These are phyloP conservation scores for Gnomoniopsis sp. DNA, from an alignment of 2,329 filamentous ascomycete species.

Conservation along the genomic window DNA sequence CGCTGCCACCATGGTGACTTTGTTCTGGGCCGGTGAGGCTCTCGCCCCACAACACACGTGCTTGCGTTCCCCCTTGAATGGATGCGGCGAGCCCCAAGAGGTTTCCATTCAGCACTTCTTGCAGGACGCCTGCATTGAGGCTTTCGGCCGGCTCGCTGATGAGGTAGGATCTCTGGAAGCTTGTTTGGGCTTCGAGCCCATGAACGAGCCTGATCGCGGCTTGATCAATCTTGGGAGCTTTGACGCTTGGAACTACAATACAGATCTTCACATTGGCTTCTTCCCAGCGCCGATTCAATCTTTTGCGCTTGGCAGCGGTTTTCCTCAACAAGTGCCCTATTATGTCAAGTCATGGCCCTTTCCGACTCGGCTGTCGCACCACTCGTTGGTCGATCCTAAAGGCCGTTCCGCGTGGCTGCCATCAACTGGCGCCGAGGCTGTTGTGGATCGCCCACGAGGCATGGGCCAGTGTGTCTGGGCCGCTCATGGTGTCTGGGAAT, in stretches of 20 bases:
- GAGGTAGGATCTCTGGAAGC: conserved; percentile 30
- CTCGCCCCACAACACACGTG: conserved; percentile 24
- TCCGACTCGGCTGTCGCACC: conserved; percentile 34
- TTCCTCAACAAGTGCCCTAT: conserved; percentile 33
- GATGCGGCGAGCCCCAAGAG: background rate
- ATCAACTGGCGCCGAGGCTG: conserved; percentile 9
- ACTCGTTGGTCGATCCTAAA: conserved; percentile 33
- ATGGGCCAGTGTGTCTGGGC: conserved; percentile 36
- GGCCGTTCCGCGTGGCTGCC: conserved; percentile 34
- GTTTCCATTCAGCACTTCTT: conserved; percentile 28
- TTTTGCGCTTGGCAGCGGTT: conserved; percentile 37
- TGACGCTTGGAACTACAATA: conserved; percentile 38
- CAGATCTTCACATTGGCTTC: conserved; percentile 38
- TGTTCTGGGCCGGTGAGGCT: conserved; percentile 27
- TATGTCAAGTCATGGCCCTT: conserved; percentile 41
- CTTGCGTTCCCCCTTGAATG: conserved; percentile 5
- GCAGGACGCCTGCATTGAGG: conserved; percentile 31
- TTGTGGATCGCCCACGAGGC: conserved; percentile 22
- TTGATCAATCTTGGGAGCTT: conserved; percentile 37
- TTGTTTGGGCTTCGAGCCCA: conserved; percentile 37
- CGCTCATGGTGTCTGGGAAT: conserved; percentile 35
- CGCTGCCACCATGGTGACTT: conserved; percentile 28
- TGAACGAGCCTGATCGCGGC: conserved; percentile 41
- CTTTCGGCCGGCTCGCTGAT: conserved; percentile 33
- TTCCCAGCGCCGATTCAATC: conserved; percentile 35